These are phyloP conservation scores for Agaricus subrufescens DNA, from an alignment of 768 basidiomycete genomes.

Conservation along the genomic window DNA sequence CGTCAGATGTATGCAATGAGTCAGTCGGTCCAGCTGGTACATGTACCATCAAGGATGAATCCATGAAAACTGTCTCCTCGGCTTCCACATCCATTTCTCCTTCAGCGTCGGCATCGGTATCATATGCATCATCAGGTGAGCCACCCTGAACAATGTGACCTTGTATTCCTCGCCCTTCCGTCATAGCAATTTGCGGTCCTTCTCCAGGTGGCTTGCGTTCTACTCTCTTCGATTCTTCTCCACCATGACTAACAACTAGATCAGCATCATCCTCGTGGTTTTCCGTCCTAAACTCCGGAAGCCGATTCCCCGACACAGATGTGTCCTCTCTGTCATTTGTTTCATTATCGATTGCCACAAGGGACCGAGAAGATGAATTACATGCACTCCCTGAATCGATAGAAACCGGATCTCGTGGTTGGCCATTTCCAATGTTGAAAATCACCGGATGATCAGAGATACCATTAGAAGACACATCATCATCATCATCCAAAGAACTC, in stretches of 20 bases:
- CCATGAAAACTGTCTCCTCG: slow-evolving; percentile 14
- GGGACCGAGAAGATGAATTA: not conserved
- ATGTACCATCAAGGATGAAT: not conserved
- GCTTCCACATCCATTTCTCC: slow-evolving; percentile 29
- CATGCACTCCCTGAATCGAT: not conserved
- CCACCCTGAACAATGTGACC: not conserved
- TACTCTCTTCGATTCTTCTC: not conserved
- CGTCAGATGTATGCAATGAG: too few relatives aligned
- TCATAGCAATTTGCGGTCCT: slow-evolving; percentile 9
- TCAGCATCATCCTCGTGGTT: not conserved
- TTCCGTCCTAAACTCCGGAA: not conserved
- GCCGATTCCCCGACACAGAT: too few relatives aligned
- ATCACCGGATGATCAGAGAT: not conserved
- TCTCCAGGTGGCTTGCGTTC: not conserved
- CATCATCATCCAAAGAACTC: not conserved
- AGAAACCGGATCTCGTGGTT: not conserved
- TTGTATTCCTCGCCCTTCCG: slow-evolving; percentile 4
- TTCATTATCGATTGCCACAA: not conserved
- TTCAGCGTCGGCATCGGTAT: slow-evolving; percentile 26
- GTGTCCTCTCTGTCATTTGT: not conserved
- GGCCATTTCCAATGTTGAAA: not conserved
- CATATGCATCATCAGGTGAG: slow-evolving; percentile 14
- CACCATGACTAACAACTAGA: not conserved
- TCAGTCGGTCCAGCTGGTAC: not conserved
- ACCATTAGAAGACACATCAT: not conserved